Evolutionary conservation across 768 basidiomycete genomes (phyloP), one percentile per base, ranked within the genome.

Genomic region (Bullera alba): DNA sequence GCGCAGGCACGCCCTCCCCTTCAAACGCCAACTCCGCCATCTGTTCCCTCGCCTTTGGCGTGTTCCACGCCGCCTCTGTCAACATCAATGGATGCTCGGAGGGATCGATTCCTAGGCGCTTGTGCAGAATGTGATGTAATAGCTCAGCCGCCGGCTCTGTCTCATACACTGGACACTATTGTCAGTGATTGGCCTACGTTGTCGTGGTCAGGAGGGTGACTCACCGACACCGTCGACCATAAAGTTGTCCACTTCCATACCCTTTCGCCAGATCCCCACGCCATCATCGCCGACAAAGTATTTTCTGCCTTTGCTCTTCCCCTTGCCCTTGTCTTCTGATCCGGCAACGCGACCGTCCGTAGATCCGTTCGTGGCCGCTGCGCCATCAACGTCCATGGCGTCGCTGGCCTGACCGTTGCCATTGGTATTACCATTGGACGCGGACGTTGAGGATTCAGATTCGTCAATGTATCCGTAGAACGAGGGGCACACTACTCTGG

Each of bases 11-110:
- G 41, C 87, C 77, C 61, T 95, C 93, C 60, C 93, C 85, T 73
- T 99, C 95, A 64, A 97, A 97, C 3, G 60, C 66, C 83, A 95
- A 86, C 75, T 97, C 90, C 10, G 90, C 87, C 84, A 97, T 87
- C 48, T 85, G 80, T 75, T 97, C 90, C 53, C 93, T 77, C 67
- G 95, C 89, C n/a, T 83, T 83, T 19, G 83, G 77, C 0, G 89
- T 87, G 69, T 96, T 97, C 95, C 95, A 99, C 2, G 91, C 84
- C 5, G 91, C 86, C 70, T 99, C 95, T 0, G 95, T 96, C 6
- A 91, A 80, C 35, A 99, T 80, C 36, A 96, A 74, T 1, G 95
- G 95, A 65, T 95, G 92, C 60, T 96, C 89, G 4, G 83, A 75
- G 2, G 87, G 78, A 57, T 82, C 81, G 50, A 82, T 81, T 19